Base-by-base conservation (phyloP, 2,329 filamentous ascomycete genomes). In the Monosporascus sp. region DNA sequence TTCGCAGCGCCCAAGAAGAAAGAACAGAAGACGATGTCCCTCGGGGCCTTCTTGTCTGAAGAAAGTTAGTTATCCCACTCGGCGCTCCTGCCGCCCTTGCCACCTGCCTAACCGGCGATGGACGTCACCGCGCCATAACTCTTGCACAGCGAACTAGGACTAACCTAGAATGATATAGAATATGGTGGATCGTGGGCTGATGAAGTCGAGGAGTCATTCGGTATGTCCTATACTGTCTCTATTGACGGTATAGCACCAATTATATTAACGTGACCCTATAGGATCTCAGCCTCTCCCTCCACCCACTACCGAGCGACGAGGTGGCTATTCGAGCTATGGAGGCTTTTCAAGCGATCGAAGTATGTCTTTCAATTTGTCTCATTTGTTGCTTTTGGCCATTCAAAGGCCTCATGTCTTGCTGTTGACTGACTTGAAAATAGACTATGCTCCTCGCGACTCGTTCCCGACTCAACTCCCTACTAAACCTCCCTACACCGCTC, bases 11-110 rank as follows among this genome's bases (percentile, higher is more conserved):
- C 92, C 63, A 89, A 92, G 74, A 95, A 95, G 80, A 89, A 90
- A 79, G 87, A 96, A 77, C 55, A 61, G 74, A 88, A 96, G 85
- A 99, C 95, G 82, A 93, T 99, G 89, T 90, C 89, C 80, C 86
- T 97, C 71, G 90, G 90, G 81, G 89, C 90, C 76, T 99, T 99
- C 83, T 83, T 99, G 80, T 82, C 82, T 70, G 90, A 97, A 74
- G 83, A 90, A 75, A 87, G 93, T 97, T 82, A 75, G 90, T 80
- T 52, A 51, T 52, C 65, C 64, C 62, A 61, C 59, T 59, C 58
- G 57, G 55, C 60, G 49, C 37, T 50, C 56, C 55, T 61, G 50
- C 58, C 48, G 25, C 55, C 54, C 56, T 55, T 54, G 53, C 55
- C 49, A 65, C 67, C 70, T 64, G 38, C 55, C 47, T 56, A 53